Base-by-base conservation (phyloP, 140 eudicot species). In the Erigeron philadelphicus region DNA sequence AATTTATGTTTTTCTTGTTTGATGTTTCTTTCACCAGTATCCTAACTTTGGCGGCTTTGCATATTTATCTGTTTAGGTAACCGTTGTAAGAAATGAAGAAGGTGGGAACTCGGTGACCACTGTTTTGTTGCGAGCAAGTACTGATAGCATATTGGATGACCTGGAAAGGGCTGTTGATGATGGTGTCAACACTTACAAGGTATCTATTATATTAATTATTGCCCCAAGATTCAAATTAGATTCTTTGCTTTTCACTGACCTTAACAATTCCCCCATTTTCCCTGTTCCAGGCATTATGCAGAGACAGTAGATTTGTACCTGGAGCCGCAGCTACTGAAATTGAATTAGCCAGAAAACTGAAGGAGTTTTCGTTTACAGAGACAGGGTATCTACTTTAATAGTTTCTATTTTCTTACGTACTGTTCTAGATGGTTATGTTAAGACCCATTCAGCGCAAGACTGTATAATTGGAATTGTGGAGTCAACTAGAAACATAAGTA, bases 251-350 rank as follows among this genome's bases (percentile, higher is more conserved):
- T 42, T 11, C 5, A 11, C 42, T 38, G 6, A 7, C 19, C 8
- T 48, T 50, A 62, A 35, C 44, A 17, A 3, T 41, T 16, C 7
- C 42, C 3, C 72, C 61, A 3, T 12, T 10, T 66, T 13, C 6
- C 6, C 11, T 56, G 41, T 72, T 72, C 57, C 79, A 88, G 98
- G 95, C 96, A 41, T 86, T 93, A 88, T 93, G 96, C 88, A 84
- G 84, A 75, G 98, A 93, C 81, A 91, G 96, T 79, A 84, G 95
- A 75, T 84, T 81, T 8, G 85, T 91, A 61, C 96, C 98, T 71
- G 98, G 98, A 61, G 96, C 96, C 59, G 98, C 98, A 9, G 96
- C 98, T 48, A 88, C 96, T 23, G 96, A 88, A 72, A 91, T 91
- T 72, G 98, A 91, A 78, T 79, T 91, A 71, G 98, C 98, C 38